Evolutionary conservation across 768 basidiomycete species (phyloP), one percentile per base, ranked within the genome.

Genomic region (Serendipita indica): DNA sequence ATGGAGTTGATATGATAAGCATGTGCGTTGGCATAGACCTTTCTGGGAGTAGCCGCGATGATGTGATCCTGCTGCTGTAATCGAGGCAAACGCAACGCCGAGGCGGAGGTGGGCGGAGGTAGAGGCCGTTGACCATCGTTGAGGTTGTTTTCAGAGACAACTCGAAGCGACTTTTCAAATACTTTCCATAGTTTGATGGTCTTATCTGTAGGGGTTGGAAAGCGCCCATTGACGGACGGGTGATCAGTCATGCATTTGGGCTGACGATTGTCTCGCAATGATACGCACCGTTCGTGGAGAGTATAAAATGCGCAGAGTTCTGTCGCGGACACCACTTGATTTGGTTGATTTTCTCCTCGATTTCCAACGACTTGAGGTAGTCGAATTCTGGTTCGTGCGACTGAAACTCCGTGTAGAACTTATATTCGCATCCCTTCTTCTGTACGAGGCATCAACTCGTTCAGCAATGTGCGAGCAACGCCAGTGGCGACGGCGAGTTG

Each of bases 291-390:
- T 99, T 99, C 30, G 96, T 98, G 60, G 92, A 94, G 57, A 99
- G 72, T 59, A 99, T 74, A 72, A 99, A 98, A 72, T 99, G 96
- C 43, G 96, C 93, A 45, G 88, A 79, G 70, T 98, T 98, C 74
- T 96, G 92, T 63, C 96, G 81, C 76, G 84, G 92, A 78, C 93
- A 97, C 96, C 96, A 99, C 71, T 92, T 90, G 81, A 99, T 99
- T 82, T 96, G 89, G 78, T 99, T 99, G 78, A 99, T 99, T 85
- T 99, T 99, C 80, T 99, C 96, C 74, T 99, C 96, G 72, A 99
- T 99, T 79, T 99, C 96, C 65, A 99, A 77, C 22, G 91, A 96
- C 78, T 99, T 99, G 68, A 99, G 83, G 72, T 99, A 99, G 75
- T 99, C 96, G 71, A 99, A 99, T 71, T 99, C 96, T 58, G 96